Percentiles rank a stretch among this genome's conserved stretches.
These are phyloP conservation scores for Trichoderma harzianum DNA, from an alignment of 2,329 filamentous ascomycete species.

Conservation along the genomic window DNA sequence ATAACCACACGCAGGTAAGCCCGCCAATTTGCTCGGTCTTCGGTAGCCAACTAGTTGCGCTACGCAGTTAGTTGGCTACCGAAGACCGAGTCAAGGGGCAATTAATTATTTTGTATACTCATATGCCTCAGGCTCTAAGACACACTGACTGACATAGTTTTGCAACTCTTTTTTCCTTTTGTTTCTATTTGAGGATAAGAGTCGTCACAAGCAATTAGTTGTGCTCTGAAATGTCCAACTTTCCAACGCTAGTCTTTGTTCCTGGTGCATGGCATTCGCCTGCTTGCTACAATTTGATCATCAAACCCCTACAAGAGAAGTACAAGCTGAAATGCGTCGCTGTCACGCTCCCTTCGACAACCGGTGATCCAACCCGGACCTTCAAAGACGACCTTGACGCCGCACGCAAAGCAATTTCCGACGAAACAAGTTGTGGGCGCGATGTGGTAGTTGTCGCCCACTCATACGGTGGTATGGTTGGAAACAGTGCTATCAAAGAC, in stretches of 20 bases:
- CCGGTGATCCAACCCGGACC: neutral
- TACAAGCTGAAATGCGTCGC: neutral
- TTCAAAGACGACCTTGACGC: neutral
- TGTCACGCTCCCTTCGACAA: neutral
- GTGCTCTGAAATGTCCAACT: neutral
- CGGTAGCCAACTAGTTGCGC: neutral
- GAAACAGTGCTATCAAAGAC: neutral
- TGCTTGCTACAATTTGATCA: neutral
- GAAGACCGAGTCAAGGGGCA: neutral
- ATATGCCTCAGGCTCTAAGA: neutral
- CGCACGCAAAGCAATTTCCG: neutral
- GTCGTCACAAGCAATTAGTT: neutral
- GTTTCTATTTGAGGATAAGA: neutral
- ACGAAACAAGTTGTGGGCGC: neutral
- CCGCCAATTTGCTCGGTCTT: neutral
- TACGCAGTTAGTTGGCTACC: neutral
- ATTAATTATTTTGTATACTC: neutral
- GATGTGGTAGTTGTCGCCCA: neutral
- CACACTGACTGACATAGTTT: neutral
- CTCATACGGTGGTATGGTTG: neutral
- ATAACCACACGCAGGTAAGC: neutral
- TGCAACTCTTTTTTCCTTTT: neutral
- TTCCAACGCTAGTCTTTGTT: constrained; percentile 1
- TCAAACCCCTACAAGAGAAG: neutral
- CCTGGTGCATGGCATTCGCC: neutral